A percentile compares a stretch with the other conserved stretches of the same genome.
Conservation (phyloP, 2,329 filamentous ascomycete species). For the Microdochium paspali region DNA sequence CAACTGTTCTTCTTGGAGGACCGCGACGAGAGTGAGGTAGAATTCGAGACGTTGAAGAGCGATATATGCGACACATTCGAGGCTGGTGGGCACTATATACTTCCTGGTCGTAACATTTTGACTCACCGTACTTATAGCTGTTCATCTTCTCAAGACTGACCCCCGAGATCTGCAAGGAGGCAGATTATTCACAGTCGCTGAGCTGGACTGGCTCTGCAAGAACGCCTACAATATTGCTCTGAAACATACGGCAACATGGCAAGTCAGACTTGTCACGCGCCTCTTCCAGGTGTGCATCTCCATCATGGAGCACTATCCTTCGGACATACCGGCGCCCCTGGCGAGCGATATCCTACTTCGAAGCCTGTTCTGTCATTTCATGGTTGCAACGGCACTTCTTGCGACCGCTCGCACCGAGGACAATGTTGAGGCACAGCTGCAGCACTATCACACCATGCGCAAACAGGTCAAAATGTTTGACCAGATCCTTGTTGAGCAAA, state of each 20-base stretch:
- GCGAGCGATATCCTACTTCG: slow-evolving; percentile 45
- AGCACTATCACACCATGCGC: slow-evolving; percentile 53
- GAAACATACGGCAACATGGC: slow-evolving; percentile 46
- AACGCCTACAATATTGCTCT: slow-evolving; percentile 73
- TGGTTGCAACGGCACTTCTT: slow-evolving; percentile 43
- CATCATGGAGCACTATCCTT: slow-evolving; percentile 42
- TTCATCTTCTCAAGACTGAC: slow-evolving; percentile 28
- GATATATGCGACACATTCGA: slow-evolving; percentile 46
- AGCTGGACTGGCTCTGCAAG: slow-evolving; percentile 77
- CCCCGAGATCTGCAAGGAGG: slow-evolving; percentile 27
- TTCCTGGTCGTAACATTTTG: slow-evolving; percentile 1
- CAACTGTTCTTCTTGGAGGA: slow-evolving; percentile 31
- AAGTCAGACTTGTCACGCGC: slow-evolving; percentile 40
- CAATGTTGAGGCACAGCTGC: slow-evolving; percentile 37
- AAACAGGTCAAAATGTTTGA: slow-evolving; percentile 54
- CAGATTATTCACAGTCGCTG: slow-evolving; percentile 48
- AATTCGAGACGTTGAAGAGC: slow-evolving; percentile 17
- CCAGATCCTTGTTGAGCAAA: slow-evolving; percentile 26
- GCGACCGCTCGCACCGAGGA: slow-evolving; percentile 43
- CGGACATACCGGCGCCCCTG: slow-evolving; percentile 29
- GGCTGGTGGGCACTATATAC: slow-evolving; percentile 22
- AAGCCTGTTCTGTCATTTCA: slow-evolving; percentile 61
- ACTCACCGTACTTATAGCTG: slow-evolving; percentile 19
- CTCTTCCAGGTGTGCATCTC: slow-evolving; percentile 45
- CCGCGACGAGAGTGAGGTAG: slow-evolving; percentile 7